A percentile compares a stretch with the other conserved stretches of the same genome.
Conservation (phyloP, 2,329 filamentous ascomycete species). For the Fusarium scirpi region DNA sequence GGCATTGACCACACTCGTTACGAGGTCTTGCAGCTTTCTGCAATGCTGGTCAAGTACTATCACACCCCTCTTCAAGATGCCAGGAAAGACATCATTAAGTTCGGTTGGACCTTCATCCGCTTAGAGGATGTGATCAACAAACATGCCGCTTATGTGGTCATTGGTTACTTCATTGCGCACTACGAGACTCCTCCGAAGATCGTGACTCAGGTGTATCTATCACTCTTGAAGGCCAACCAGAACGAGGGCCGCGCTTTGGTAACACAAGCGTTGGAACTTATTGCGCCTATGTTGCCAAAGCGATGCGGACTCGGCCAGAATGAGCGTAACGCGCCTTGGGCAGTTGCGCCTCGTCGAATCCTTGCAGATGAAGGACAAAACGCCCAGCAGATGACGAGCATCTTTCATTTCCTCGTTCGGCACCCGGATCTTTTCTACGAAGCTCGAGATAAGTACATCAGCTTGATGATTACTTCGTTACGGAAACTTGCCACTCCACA, state of each 20-base stretch:
- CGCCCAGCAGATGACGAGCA: conserved; percentile 93
- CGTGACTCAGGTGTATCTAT: conserved; percentile 93
- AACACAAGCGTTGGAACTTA: conserved; percentile 91
- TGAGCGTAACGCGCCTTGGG: conserved; percentile 86
- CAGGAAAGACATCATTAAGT: conserved; percentile 98
- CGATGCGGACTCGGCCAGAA: conserved; percentile 75
- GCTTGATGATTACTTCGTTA: conserved; percentile 88
- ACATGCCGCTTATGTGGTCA: conserved; percentile 95
- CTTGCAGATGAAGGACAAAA: conserved; percentile 95
- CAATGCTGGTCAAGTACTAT: conserved; percentile 95
- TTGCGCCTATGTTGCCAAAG: conserved; percentile 93
- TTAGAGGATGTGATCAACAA: conserved; percentile 99
- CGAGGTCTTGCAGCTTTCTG: conserved; percentile 94
- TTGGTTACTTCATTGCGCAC: conserved; percentile 96
- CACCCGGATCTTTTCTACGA: conserved; percentile 96
- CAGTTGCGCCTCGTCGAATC: conserved; percentile 88
- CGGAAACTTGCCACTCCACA: conserved; percentile 87
- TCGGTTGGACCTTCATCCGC: conserved; percentile 97
- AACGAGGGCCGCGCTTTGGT: conserved; percentile 93
- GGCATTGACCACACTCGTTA: conserved; percentile 96
- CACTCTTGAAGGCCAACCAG: conserved; percentile 90
- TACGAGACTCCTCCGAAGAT: conserved; percentile 98
- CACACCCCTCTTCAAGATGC: conserved; percentile 88
- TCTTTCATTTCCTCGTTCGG: conserved; percentile 95
- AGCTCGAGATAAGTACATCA: conserved; percentile 88